Conservation (phyloP, 495 filamentous ascomycete species). For the Xylaria flabelliformis region DNA sequence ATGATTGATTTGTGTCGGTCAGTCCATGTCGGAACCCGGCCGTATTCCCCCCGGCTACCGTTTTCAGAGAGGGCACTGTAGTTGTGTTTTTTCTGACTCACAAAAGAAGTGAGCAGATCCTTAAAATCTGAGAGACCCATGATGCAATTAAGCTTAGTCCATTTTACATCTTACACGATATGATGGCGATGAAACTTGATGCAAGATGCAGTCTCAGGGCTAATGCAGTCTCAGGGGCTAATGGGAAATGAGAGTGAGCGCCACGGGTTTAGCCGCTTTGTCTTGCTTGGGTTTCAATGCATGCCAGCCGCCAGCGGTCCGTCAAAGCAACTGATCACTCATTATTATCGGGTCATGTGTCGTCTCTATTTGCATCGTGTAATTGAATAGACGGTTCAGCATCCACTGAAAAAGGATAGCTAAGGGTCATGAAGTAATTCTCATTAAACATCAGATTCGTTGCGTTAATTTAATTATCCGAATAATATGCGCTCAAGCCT, state of each 20-base stretch:
- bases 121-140: conserved; percentile 25
- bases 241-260: conserved; percentile 6
- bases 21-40: conserved; percentile 30
- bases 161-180: not conserved
- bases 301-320: conserved; percentile 21
- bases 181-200: conserved; percentile 2
- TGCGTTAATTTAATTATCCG: not conserved
- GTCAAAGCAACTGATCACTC: not conserved
- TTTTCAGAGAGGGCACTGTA: conserved; percentile 38
- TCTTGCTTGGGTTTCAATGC: not conserved
- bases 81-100: conserved; percentile 28
- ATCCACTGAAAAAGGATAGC: not conserved
- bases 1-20: conserved; percentile 15
- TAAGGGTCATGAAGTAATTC: not conserved
- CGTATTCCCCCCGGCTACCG: not conserved
- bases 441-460: conserved; percentile 6
- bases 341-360: not conserved
- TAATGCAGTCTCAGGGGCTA: not conserved
- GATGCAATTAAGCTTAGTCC: conserved; percentile 15
- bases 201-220: not conserved
- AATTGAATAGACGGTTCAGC: not conserved
- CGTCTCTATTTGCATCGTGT: not conserved
- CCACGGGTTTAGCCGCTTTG: not conserved
- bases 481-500: conserved; percentile 9
- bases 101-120: conserved; percentile 24